Conservation (phyloP, 805 yeast species). For the Saturnispora bothae region DNA sequence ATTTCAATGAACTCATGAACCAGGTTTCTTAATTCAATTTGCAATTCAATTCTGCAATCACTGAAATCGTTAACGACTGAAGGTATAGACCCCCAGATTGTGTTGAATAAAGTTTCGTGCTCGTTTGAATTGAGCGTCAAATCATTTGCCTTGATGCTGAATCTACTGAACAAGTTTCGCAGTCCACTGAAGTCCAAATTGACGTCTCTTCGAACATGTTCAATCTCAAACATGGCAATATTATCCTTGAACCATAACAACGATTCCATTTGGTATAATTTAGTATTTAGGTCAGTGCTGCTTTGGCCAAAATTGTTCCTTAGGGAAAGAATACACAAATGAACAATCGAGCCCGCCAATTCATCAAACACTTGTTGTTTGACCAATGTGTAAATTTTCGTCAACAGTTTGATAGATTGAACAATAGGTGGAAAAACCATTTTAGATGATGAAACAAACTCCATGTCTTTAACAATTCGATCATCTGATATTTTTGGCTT, state of each 20-base stretch:
- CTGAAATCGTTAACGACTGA: constrained; percentile 71
- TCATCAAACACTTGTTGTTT: constrained; percentile 77
- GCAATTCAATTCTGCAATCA: constrained; percentile 66
- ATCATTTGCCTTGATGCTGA: constrained; percentile 1
- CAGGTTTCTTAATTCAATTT: constrained; percentile 57
- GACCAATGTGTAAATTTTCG: constrained; percentile 71
- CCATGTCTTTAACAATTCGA: constrained; percentile 7
- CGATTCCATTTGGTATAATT: constrained; percentile 61
- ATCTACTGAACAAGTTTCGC: constrained; percentile 31
- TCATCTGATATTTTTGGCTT: constrained; percentile 4
- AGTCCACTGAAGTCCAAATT: constrained; percentile 77
- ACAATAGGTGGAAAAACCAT: constrained; percentile 56
- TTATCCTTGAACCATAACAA: constrained; percentile 61
- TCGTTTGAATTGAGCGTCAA: constrained; percentile 8
- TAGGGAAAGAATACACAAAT: constrained; percentile 58
- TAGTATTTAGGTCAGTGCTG: constrained; percentile 47
- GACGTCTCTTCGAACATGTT: constrained; percentile 58
- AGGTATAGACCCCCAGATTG: constrained; percentile 53
- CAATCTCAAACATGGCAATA: constrained; percentile 68
- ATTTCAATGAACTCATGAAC: constrained; percentile 61
- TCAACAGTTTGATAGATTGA: constrained; percentile 56
- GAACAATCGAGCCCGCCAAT: constrained; percentile 78
- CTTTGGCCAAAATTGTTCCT: constrained; percentile 36
- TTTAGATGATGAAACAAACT: constrained; percentile 6
- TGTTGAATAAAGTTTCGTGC: constrained; percentile 15